These are phyloP conservation scores for Chaetomiaceae sp. DNA, from an alignment of 2,329 filamentous ascomycete genomes.

Conservation along the genomic window DNA sequence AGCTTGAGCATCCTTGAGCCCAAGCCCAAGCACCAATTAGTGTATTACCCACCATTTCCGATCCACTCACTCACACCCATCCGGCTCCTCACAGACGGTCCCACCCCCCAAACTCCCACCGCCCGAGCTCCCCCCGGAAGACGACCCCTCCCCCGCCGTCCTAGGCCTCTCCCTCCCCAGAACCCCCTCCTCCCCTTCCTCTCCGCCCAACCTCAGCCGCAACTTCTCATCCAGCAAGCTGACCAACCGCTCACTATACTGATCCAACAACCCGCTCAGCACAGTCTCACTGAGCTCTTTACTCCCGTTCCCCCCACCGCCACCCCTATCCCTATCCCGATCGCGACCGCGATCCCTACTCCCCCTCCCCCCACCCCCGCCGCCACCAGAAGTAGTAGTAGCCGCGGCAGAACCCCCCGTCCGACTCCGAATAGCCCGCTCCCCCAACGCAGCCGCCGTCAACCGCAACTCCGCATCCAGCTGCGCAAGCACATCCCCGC, in stretches of 20 bases:
- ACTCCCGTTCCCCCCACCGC: not conserved
- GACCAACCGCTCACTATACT: constrained; percentile 70
- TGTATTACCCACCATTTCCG: not conserved
- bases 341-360: not conserved
- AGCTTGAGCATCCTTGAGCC: not conserved
- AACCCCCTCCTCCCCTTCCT: too few species aligned
- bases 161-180: constrained; percentile 24
- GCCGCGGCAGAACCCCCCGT: too few species aligned
- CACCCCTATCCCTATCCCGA: constrained; percentile 26
- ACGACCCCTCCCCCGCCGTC: constrained; percentile 24
- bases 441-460: constrained; percentile 57
- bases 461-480: constrained; percentile 61
- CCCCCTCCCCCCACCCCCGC: not conserved
- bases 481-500: constrained; percentile 55
- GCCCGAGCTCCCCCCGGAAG: not conserved
- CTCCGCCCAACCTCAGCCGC: constrained; percentile 36
- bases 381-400: not conserved
- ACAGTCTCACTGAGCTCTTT: constrained; percentile 52
- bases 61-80: constrained; percentile 1
- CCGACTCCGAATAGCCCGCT: constrained; percentile 48
- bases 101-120: not conserved
- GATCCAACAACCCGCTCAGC: constrained; percentile 63
- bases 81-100: constrained; percentile 13
- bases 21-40: not conserved
- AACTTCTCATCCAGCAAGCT: constrained; percentile 70